Conservation (phyloP, 345 rosid genomes). For the Arabidopsis thaliana region DNA sequence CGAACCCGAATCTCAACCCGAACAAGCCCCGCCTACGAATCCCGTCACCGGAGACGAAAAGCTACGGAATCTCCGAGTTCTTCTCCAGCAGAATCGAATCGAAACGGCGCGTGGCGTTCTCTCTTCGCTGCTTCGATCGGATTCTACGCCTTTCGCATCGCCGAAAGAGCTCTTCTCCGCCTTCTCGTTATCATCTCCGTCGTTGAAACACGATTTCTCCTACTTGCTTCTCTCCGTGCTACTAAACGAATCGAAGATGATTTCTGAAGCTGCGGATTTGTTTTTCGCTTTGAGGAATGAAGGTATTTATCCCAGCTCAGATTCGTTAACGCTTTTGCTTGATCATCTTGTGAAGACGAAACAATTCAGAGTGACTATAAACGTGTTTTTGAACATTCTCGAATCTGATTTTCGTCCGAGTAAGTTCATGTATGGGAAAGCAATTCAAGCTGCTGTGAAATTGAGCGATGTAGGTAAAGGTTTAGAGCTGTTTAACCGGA, state of each 20-base stretch:
- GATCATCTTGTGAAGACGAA: constrained; percentile 52
- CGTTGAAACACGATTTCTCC: constrained; percentile 51
- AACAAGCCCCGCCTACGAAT: background rate
- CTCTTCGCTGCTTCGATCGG: constrained; percentile 53
- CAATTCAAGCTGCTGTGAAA: constrained; percentile 73
- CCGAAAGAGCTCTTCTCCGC: constrained; percentile 56
- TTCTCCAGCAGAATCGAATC: constrained; percentile 59
- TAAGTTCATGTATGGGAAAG: constrained; percentile 65
- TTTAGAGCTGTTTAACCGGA: constrained; percentile 54
- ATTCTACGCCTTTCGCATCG: constrained; percentile 49
- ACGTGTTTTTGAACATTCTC: constrained; percentile 56
- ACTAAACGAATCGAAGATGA: constrained; percentile 56
- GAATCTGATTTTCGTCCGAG: constrained; percentile 60
- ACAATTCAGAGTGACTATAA: constrained; percentile 51
- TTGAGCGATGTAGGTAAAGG: constrained; percentile 63
- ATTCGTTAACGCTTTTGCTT: constrained; percentile 50
- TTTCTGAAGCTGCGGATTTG: constrained; percentile 53
- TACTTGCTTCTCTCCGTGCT: constrained; percentile 53
- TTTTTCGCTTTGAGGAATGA: constrained; percentile 52
- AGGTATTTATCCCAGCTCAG: constrained; percentile 56
- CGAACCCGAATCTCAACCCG: constrained; percentile 17
- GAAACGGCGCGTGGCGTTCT: constrained; percentile 55
- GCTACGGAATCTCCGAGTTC: constrained; percentile 51
- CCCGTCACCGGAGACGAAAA: constrained; percentile 42
- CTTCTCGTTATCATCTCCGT: constrained; percentile 55